phyloP scores from a whole-genome alignment of 2,329 filamentous ascomycete species.

The Colletotrichum trifolii region DNA sequence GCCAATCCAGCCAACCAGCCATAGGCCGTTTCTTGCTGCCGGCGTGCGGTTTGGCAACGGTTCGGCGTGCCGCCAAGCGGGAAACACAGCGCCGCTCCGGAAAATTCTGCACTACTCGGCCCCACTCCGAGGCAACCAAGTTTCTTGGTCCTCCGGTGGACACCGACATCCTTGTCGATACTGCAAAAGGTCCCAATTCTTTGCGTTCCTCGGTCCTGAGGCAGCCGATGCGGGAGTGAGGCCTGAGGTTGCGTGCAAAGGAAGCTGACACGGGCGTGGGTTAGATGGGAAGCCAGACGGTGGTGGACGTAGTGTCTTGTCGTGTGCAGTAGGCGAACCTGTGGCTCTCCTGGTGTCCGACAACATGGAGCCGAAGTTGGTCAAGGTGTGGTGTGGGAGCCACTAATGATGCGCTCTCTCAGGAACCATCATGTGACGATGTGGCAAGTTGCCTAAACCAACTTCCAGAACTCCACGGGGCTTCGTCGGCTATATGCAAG shows the following conservation, averaged over 20 bases:
- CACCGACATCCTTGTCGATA: constrained; percentile 3
- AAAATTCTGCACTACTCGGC: constrained; percentile 33
- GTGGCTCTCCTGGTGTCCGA: constrained; percentile 6
- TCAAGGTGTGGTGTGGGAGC: neutral
- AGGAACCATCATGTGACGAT: constrained; percentile 30
- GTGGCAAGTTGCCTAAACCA: constrained; percentile 24
- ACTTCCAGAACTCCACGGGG: constrained; percentile 5
- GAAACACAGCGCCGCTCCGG: constrained; percentile 16
- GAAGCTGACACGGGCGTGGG: neutral
- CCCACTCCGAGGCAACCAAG: constrained; percentile 29
- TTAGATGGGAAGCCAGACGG: too few species aligned
- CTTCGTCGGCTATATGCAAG: constrained; percentile 5
- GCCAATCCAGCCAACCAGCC: neutral
- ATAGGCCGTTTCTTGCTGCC: neutral
- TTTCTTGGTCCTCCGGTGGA: constrained; percentile 24
- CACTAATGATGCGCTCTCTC: constrained; percentile 11
- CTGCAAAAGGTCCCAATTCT: neutral
- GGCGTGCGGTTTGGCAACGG: neutral
- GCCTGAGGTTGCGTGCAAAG: neutral
- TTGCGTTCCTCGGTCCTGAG: constrained; percentile 13
- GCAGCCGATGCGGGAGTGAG: constrained; percentile 14
- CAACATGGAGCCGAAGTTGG: constrained; percentile 2
- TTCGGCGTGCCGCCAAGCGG: constrained; percentile 23
- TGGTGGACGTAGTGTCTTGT: too few species aligned
- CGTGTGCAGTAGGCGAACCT: neutral